A percentile compares a stretch with the other conserved stretches of the same genome.
These are phyloP conservation scores for Podila epigama DNA, from an alignment of 192 early-diverging fungal species.

Conservation along the genomic window DNA sequence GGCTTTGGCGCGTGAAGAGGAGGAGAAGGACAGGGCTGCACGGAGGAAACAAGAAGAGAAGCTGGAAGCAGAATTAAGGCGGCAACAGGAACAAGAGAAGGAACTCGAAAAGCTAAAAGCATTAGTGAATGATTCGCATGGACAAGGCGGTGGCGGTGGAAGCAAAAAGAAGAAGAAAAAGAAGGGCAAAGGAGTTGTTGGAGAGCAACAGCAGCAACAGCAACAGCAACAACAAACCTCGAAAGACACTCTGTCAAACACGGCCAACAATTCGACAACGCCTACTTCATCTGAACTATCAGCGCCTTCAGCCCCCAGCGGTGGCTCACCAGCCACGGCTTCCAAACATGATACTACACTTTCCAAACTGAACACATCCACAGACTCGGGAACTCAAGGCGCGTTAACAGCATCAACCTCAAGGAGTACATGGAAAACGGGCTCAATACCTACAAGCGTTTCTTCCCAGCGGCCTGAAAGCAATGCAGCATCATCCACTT, in stretches of 20 bases:
- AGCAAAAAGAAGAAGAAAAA: conserved; percentile 42
- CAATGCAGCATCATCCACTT: too few species aligned
- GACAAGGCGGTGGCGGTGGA: conserved; percentile 1
- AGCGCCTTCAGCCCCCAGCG: too few species aligned
- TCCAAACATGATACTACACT: too few species aligned
- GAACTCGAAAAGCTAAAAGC: conserved; percentile 37
- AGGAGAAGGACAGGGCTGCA: conserved; percentile 38
- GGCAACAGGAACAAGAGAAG: conserved; percentile 49
- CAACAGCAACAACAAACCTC: background rate
- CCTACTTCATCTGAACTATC: too few species aligned
- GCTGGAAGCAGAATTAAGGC: conserved; percentile 33
- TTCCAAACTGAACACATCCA: too few species aligned
- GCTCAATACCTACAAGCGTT: too few species aligned
- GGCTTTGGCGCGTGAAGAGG: conserved; percentile 33
- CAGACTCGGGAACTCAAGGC: too few species aligned
- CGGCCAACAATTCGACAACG: conserved; percentile 10
- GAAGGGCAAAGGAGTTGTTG: conserved; percentile 23
- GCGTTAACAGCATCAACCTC: too few species aligned
- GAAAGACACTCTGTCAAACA: background rate
- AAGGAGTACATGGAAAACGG: too few species aligned
- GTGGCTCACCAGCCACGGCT: conserved; percentile 4
- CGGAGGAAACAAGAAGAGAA: conserved; percentile 54
- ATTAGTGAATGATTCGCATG: conserved; percentile 9
- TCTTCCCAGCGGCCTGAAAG: too few species aligned
- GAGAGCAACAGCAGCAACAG: background rate